Evolutionary conservation across 179 eudicot genomes (phyloP), one percentile per base, ranked within the genome.

Genomic region (Silene noctiflora): DNA sequence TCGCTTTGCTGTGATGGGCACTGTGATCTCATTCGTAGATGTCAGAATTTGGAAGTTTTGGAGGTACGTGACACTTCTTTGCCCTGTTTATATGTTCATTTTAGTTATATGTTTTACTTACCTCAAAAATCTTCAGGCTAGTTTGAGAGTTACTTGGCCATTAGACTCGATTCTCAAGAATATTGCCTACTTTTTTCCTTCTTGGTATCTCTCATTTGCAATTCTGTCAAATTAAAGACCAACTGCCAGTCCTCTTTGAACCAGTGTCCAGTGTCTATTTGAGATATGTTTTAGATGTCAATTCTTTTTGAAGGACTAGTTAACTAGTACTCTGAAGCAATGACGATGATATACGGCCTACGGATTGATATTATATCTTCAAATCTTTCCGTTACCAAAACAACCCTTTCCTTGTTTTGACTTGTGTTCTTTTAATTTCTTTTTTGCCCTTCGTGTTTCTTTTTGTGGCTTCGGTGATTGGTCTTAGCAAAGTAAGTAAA

Each of bases 1-100:
- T 73, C 87, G 13, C 93, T 93, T 67, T 86, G 79, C 75, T 75
- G 86, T 16, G 93, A 86, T 39, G 96, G 88, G 64, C 91, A 86
- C 71, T 88, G 90, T 76, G 82, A 75, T 53, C 81, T 93, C 72
- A 83, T 93, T 46, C 86, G 85, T 20, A 82, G 79, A 74, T 93
- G 97, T 75, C 95, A 85, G 46, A 93, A 90, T 79, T 83, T 93
- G 77, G 97, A 93, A 87, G 89, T 90, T 83, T 86, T 94, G 58
- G 97, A 94, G 98, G 98, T 94, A 88, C 71, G 7, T 21, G 8
- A 22, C 60, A 64, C n/a, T 68, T 51, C 24, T 31, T 24, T 56
- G 0, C 53, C 42, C 16, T 69, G 9, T 29, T 29, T 29, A 29
- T 33, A n/a, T 9, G 42, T 69, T 71, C 16, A 17, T 7, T 60